Evolutionary conservation across 2,329 filamentous ascomycete species (phyloP).

Genomic region (Aspergillus awamori): DNA sequence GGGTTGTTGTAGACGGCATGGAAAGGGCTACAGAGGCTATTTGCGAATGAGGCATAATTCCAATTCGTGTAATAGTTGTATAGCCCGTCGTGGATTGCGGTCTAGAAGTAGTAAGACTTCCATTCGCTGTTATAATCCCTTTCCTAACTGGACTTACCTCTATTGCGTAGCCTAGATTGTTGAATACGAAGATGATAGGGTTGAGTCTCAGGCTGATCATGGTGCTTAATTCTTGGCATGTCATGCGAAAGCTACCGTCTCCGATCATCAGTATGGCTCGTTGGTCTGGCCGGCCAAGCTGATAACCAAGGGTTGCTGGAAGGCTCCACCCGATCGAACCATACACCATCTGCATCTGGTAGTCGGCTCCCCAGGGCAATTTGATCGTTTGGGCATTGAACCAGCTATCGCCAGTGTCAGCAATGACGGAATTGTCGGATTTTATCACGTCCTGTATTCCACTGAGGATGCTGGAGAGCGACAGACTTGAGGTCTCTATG

Average conservation of each 20-base stretch:
- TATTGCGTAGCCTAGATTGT: slow-evolving; percentile 14
- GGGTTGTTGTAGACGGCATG: too few species aligned
- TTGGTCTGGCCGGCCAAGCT: slow-evolving; percentile 3
- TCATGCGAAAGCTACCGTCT: slow-evolving; percentile 22
- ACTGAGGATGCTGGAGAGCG: too few species aligned
- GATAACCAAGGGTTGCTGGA: slow-evolving; percentile 6
- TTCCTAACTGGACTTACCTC: slow-evolving; percentile 9
- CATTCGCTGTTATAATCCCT: not conserved
- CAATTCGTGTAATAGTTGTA: slow-evolving; percentile 9
- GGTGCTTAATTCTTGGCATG: slow-evolving; percentile 59
- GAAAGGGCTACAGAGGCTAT: too few species aligned
- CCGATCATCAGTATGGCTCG: slow-evolving; percentile 16
- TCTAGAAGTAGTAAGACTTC: not conserved
- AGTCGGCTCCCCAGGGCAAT: slow-evolving; percentile 1
- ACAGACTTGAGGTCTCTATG: too few species aligned
- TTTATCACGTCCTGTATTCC: not conserved
- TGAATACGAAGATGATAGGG: slow-evolving; percentile 12
- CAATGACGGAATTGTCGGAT: slow-evolving; percentile 6
- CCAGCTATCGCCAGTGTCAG: slow-evolving; percentile 16
- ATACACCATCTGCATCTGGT: slow-evolving; percentile 16
- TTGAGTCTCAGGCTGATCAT: slow-evolving; percentile 63
- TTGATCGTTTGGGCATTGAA: slow-evolving; percentile 12
- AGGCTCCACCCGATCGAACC: slow-evolving; percentile 20
- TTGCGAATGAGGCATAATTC: slow-evolving; percentile 1
- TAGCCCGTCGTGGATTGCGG: slow-evolving; percentile 3